Base-by-base conservation (phyloP, 2,329 filamentous ascomycete species). In the Pseudovirgaria hyperparasitica region DNA sequence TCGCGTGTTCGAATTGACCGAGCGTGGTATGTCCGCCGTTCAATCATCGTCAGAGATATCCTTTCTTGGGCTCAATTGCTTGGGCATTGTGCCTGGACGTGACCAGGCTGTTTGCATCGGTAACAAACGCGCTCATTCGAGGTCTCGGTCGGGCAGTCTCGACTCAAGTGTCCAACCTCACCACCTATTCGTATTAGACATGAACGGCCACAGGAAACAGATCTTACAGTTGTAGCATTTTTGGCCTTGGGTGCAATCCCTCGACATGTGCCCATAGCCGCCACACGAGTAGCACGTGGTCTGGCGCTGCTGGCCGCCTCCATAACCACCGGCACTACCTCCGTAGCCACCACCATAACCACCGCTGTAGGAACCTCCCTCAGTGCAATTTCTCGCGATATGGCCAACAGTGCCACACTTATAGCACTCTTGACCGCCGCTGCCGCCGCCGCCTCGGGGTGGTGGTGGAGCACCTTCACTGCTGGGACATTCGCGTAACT, bases 191-290 rank as follows among this genome's bases (percentile, higher is more conserved):
- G 70, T 74, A 37, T 22, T 12, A 27, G 19, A 28, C 26, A 23
- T 26, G 8, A 32, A 53, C 39, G 55, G 48, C 21, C 26, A 20
- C 27, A 26, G 32, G 23, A 18, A 23, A 26, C 25, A 36, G 26
- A 26, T 29, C 68, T 52, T 53, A 75, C 90, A 96, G 75, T 94
- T 94, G 76, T 96, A 98, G 78, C 90, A 98, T 71, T 96, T 96
- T 70, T 92, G 87, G 50, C 90, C 90, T 60, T 96, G 92, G 47
- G 87, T 92, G 64, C 90, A 98, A 63, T 96, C 90, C 69, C 86
- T 80, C 54, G 82, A 86, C 80, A 93, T 87, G 68, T 98, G 90
- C 50, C 87, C 87, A 54, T 84, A 86, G 41, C 90, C 90, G 46
- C 90, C 90, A 65, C 90, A 96, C 23, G 85, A 92, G 71, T 94